These are phyloP conservation scores for Balamuthia mandrillaris DNA, from an alignment of 208 protist species.

Conservation along the genomic window DNA sequence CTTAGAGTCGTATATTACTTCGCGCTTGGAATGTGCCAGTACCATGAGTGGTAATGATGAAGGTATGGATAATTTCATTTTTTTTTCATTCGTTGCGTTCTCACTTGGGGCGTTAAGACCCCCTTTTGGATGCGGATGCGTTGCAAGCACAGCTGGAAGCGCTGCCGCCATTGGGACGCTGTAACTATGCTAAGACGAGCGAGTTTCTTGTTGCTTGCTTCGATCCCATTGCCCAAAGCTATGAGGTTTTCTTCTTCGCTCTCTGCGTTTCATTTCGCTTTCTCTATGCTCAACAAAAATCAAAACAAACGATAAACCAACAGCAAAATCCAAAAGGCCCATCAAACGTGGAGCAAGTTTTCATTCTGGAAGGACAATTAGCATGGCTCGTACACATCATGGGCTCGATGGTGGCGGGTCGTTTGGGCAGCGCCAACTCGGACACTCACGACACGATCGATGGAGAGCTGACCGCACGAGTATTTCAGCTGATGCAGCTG, in stretches of 20 bases:
- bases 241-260: slow-evolving; percentile 1
- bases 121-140: slow-evolving; percentile 49
- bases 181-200: slow-evolving; percentile 27
- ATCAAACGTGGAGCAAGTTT: too few relatives aligned
- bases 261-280: neutral
- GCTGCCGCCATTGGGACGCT: slow-evolving; percentile 53
- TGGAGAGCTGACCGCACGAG: slow-evolving; percentile 54
- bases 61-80: too few relatives aligned
- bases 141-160: slow-evolving; percentile 55
- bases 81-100: too few relatives aligned
- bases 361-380: slow-evolving; percentile 50
- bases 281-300: too few relatives aligned
- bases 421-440: slow-evolving; percentile 33
- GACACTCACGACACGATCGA: slow-evolving; percentile 63
- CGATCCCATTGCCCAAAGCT: slow-evolving; percentile 38
- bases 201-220: slow-evolving; percentile 45
- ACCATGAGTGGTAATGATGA: neutral
- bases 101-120: too few relatives aligned
- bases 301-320: too few relatives aligned
- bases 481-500: slow-evolving; percentile 58
- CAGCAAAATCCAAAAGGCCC: too few relatives aligned
- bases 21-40: slow-evolving; percentile 34
- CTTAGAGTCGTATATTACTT: slow-evolving; percentile 52
- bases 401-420: slow-evolving; percentile 54
- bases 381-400: slow-evolving; percentile 70